These are phyloP conservation scores for barrel medic (Medicago truncatula) DNA, from an alignment of 306 rosid genomes.

Conservation along the genomic window MtrunA17r5.0-ANR NC_053044.1:51341501-51342000, in stretches of 20 bases:
- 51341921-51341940: slow-evolving; percentile 41
- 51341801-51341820: not conserved
- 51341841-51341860: not conserved
- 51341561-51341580: slow-evolving; percentile 54
- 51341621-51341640: slow-evolving; percentile 73
- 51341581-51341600: slow-evolving; percentile 66
- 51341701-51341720: slow-evolving; percentile 40
- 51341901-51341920: slow-evolving; percentile 79
- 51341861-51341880: slow-evolving; percentile 75
- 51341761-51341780: slow-evolving; percentile 32
- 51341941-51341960: slow-evolving; percentile 38
- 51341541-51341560: slow-evolving; percentile 35
- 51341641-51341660: slow-evolving; percentile 51
- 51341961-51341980: slow-evolving; percentile 34
- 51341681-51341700: slow-evolving; percentile 28
- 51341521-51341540: slow-evolving; percentile 25
- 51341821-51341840: not conserved
- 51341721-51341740: slow-evolving; percentile 35
- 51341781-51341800: slow-evolving; percentile 28
- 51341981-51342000: slow-evolving; percentile 41
- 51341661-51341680: slow-evolving; percentile 45
- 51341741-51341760: slow-evolving; percentile 40
- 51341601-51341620: slow-evolving; percentile 39
- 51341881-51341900: slow-evolving; percentile 69
- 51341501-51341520: slow-evolving; percentile 34